Percentiles rank a stretch among this genome's conserved stretches.
phyloP scores from a whole-genome alignment of 2,329 filamentous ascomycete species.

The Monosporascus ibericus region DNA sequence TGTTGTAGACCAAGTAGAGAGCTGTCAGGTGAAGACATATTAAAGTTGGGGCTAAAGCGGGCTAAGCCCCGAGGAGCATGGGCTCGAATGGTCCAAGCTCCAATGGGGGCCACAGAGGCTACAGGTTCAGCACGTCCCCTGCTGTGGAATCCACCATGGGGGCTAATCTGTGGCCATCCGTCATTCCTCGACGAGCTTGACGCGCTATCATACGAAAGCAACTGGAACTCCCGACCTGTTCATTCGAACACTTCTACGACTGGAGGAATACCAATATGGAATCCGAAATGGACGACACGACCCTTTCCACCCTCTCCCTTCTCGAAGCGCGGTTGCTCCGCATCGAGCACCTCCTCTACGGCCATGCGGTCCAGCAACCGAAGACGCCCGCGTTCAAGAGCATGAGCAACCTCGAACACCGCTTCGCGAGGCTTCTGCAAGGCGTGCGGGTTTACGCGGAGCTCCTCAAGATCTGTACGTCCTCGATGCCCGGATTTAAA shows the following conservation, averaged over 20 bases:
- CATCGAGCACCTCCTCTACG: conserved; percentile 54
- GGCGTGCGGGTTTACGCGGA: conserved; percentile 52
- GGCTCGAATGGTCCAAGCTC: neutral
- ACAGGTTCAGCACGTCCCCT: neutral
- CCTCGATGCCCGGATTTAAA: neutral
- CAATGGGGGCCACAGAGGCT: neutral
- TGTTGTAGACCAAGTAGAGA: no score
- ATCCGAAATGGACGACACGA: conserved; percentile 42
- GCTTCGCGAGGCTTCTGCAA: conserved; percentile 44
- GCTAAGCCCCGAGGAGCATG: neutral
- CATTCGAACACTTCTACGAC: neutral
- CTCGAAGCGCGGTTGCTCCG: conserved; percentile 54
- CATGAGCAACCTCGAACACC: conserved; percentile 46
- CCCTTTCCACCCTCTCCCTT: conserved; percentile 48
- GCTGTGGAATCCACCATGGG: neutral
- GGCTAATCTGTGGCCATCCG: neutral
- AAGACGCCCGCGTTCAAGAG: conserved; percentile 36
- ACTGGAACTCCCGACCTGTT: neutral
- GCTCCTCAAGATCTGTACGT: conserved; percentile 54
- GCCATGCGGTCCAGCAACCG: conserved; percentile 31
- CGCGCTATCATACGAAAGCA: neutral
- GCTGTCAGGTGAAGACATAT: neutral
- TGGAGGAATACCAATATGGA: conserved; percentile 4
- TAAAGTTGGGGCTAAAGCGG: neutral
- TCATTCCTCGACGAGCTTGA: no score